A percentile compares a stretch with the other conserved stretches of the same genome.
Conservation (phyloP, 768 basidiomycete species). For the Cystoderma amianthinum region DNA sequence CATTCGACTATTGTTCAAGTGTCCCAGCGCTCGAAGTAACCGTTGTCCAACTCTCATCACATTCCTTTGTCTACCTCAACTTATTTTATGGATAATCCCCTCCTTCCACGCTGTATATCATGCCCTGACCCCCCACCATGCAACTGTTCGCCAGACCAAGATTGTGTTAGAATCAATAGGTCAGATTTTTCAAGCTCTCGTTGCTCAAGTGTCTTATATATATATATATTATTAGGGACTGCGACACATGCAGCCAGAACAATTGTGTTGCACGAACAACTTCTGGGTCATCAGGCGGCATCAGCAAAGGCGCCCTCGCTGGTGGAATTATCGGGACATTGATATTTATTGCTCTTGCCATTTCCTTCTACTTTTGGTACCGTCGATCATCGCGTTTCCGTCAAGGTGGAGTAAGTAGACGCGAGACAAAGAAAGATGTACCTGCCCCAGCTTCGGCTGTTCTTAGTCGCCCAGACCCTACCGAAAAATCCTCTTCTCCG, state of each 20-base stretch:
- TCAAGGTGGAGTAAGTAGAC: slow-evolving; percentile 19
- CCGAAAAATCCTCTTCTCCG: slow-evolving; percentile 43
- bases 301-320: slow-evolving; percentile 66
- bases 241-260: slow-evolving; percentile 45
- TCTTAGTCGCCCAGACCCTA: slow-evolving; percentile 78
- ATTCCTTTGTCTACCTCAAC: slow-evolving; percentile 24
- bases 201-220: slow-evolving; percentile 1
- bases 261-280: slow-evolving; percentile 35
- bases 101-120: slow-evolving; percentile 38
- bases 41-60: slow-evolving; percentile 14
- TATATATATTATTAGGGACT: slow-evolving; percentile 39
- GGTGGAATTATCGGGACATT: slow-evolving; percentile 66
- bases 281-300: slow-evolving; percentile 25
- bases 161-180: slow-evolving; percentile 58
- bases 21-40: too few relatives aligned
- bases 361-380: slow-evolving; percentile 55
- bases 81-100: too few relatives aligned
- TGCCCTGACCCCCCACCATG: slow-evolving; percentile 49
- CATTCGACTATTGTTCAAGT: too few relatives aligned
- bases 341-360: slow-evolving; percentile 46
- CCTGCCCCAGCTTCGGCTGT: slow-evolving; percentile 75
- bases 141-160: slow-evolving; percentile 46
- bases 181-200: slow-evolving; percentile 28
- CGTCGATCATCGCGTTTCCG: slow-evolving; percentile 47
- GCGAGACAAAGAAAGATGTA: slow-evolving; percentile 46